These are phyloP conservation scores for Naganishia liquefaciens DNA, from an alignment of 1,284 basidiomycete genomes.

Conservation along the genomic window DNA sequence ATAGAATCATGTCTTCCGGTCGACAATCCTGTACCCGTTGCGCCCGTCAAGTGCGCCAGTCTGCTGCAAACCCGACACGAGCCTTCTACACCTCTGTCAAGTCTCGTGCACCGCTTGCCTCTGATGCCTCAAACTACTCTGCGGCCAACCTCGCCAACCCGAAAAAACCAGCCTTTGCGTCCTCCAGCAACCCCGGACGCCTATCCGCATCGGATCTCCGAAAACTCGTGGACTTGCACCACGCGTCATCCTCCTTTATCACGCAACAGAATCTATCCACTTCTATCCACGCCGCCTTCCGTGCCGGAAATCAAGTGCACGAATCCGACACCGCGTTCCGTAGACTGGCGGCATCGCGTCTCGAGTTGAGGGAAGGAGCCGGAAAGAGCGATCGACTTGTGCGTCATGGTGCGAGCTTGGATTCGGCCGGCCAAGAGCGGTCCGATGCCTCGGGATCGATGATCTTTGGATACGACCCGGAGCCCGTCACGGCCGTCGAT, in stretches of 20 bases:
- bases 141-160: constrained; percentile 14
- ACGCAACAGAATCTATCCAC: constrained; percentile 28
- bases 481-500: constrained; percentile 22
- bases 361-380: constrained; percentile 13
- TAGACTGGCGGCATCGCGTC: constrained; percentile 20
- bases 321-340: constrained; percentile 25
- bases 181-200: constrained; percentile 25
- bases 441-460: constrained; percentile 15
- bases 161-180: constrained; percentile 11
- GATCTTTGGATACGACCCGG: constrained; percentile 20
- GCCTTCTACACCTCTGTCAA: constrained; percentile 10
- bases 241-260: constrained; percentile 48
- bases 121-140: constrained; percentile 3
- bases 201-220: constrained; percentile 40
- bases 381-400: constrained; percentile 22
- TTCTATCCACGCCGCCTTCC: constrained; percentile 24
- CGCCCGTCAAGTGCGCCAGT: constrained; percentile 4
- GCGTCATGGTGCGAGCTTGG: constrained; percentile 16
- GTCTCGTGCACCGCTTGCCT: background rate
- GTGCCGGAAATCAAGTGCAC: constrained; percentile 11
- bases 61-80: background rate
- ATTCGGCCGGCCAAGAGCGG: constrained; percentile 27
- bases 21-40: constrained; percentile 23
- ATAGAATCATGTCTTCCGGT: constrained; percentile 11
- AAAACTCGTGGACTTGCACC: constrained; percentile 47